phyloP scores from a whole-genome alignment of 352 stramenopile genomes.

The Phytophthora ohioensis region DNA sequence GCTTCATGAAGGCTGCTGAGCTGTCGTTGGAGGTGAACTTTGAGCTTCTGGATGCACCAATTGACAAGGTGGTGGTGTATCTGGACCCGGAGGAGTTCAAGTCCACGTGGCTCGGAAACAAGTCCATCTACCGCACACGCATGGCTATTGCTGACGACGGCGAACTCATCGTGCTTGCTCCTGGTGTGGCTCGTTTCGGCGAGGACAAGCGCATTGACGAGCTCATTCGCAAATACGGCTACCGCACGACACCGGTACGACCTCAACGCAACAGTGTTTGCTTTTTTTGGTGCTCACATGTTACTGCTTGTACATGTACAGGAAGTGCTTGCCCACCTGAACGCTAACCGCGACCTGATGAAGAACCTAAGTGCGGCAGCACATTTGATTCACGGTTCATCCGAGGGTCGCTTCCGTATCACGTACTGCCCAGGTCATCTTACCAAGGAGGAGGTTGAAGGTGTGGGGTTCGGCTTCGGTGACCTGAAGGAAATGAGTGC shows the following conservation, averaged over 20 bases:
- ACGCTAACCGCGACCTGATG: constrained; percentile 94
- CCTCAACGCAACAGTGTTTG: background rate
- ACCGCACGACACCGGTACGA: constrained; percentile 93
- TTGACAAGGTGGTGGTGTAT: constrained; percentile 97
- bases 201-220: constrained; percentile 95
- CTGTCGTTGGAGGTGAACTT: constrained; percentile 97
- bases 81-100: constrained; percentile 97
- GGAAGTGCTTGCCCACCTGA: constrained; percentile 93
- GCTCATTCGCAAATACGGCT: constrained; percentile 97
- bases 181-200: constrained; percentile 94
- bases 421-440: constrained; percentile 95
- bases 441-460: constrained; percentile 93
- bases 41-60: constrained; percentile 90
- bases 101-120: constrained; percentile 98
- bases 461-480: constrained; percentile 93
- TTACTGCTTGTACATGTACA: constrained; percentile 30
- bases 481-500: constrained; percentile 86
- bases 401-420: constrained; percentile 97
- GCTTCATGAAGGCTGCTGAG: constrained; percentile 95
- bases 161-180: constrained; percentile 95
- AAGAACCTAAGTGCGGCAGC: constrained; percentile 95
- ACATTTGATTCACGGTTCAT: constrained; percentile 98
- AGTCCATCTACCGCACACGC: constrained; percentile 97
- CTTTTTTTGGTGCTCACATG: constrained; percentile 8
- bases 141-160: constrained; percentile 97